These are phyloP conservation scores for Urochloa ruziziensis DNA, from an alignment of 176 grass and related monocot genomes.

Conservation along the genomic window DNA sequence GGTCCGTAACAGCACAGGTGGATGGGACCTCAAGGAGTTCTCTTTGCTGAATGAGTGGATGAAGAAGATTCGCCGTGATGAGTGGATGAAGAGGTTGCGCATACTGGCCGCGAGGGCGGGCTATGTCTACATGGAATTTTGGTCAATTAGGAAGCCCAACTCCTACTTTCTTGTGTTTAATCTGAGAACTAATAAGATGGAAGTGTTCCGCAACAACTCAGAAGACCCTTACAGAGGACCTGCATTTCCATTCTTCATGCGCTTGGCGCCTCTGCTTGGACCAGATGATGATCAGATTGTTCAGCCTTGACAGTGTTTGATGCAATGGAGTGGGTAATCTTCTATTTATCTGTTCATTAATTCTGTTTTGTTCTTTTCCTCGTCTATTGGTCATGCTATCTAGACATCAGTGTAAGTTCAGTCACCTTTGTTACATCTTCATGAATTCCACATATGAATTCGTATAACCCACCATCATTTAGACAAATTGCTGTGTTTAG, in stretches of 20 bases:
- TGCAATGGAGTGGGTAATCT: conserved; percentile 10
- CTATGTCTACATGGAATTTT: not conserved
- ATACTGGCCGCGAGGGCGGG: not conserved
- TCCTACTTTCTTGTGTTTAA: conserved; percentile 36
- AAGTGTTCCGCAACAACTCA: not conserved
- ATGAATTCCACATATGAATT: not conserved
- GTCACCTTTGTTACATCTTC: not conserved
- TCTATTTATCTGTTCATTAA: not conserved
- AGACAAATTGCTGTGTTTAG: not conserved
- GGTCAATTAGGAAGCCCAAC: not conserved
- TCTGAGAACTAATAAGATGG: conserved; percentile 24
- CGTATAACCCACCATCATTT: not conserved
- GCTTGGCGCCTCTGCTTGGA: not conserved
- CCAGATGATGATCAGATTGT: not conserved
- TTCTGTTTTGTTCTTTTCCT: not conserved
- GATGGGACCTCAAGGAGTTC: not conserved
- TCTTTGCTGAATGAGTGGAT: not conserved
- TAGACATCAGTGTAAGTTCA: not conserved
- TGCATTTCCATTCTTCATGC: conserved; percentile 26
- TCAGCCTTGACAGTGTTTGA: conserved; percentile 8
- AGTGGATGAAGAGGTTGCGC: not conserved
- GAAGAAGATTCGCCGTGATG: not conserved
- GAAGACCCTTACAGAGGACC: conserved; percentile 19
- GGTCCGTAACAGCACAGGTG: not conserved
- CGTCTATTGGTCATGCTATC: not conserved